Base-by-base conservation (phyloP, 202 grass and related monocot species). In the Setaria italica region DNA sequence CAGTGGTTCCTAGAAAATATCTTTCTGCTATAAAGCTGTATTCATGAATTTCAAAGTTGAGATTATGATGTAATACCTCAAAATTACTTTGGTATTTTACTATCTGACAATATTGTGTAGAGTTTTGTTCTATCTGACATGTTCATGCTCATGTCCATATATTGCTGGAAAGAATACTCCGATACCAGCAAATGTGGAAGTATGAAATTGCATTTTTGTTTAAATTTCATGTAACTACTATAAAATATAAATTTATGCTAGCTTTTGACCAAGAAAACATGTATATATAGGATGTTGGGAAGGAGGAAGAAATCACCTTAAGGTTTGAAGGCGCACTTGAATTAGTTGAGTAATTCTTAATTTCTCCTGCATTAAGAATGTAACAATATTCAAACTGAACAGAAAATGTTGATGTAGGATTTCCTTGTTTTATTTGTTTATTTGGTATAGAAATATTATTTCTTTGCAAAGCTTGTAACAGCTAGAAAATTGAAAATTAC, bases 361-460 rank as follows among this genome's bases (percentile, higher is more conserved):
- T 82, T 54, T 81, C 78, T 74, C 89, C 89, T 91, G 82, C 82
- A 85, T 81, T 66, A 41, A 89, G 37, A 84, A 74, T 56, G 39
- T 69, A 82, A 72, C 13, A 65, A 83, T 87, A 82, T 86, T 86
- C 80, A 89, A 84, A 80, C 68, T 8, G 74, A 76, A 70, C 30
- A 75, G 10, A 75, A 80, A 86, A 29, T 60, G 12, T 70, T 69
- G 81, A 35, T 75, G 15, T 62, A 43, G n/a, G 33, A 76, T 54
- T 53, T 68, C n/a, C 13, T 74, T 43, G 6, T 45, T 69, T 70
- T 17, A 3, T 64, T 42, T 19, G 39, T 41, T 41, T 41, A 41
- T 41, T 41, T 0, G 39, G 39, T 72, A 67, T 62, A 56, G 9
- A 14, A 34, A 25, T 59, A 10, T 34, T 76, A 72, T 8, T 33